Evolutionary conservation across 164 flowering plant genomes (phyloP).

Genomic region (Kalanchoe fedtschenkoi): DNA sequence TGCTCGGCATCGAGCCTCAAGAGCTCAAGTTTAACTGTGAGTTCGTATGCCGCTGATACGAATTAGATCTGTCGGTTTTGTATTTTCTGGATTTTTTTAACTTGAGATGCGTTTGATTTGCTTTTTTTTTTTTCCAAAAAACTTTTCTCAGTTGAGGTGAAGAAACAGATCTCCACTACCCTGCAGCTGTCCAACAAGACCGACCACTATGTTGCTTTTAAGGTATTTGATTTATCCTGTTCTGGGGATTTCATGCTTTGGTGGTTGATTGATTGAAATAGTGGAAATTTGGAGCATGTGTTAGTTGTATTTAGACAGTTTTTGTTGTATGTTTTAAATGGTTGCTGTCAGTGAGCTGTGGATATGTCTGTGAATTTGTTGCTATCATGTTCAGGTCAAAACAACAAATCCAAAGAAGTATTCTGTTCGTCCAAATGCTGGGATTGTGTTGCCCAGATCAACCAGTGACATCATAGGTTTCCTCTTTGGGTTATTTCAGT

Average conservation of each 20-base stretch:
- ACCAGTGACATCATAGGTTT: constrained; percentile 53
- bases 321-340: background rate
- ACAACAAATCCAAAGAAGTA: constrained; percentile 78
- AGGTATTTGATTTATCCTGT: background rate
- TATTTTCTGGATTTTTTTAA: no score
- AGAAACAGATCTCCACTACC: constrained; percentile 2
- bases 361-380: background rate
- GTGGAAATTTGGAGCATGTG: background rate
- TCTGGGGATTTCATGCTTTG: background rate
- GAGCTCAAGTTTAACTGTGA: constrained; percentile 2
- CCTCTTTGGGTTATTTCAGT: background rate
- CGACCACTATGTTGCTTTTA: background rate
- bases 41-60: background rate
- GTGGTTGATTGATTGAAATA: background rate
- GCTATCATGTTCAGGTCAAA: constrained; percentile 36
- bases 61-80: background rate
- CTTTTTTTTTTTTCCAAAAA: background rate
- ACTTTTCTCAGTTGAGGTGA: background rate
- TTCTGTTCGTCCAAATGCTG: constrained; percentile 70
- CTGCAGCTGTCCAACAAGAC: constrained; percentile 2
- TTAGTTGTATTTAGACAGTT: no score
- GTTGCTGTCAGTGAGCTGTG: background rate
- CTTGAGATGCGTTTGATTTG: background rate
- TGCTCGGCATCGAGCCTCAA: constrained; percentile 3
- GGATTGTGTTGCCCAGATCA: constrained; percentile 44